Evolutionary conservation across 2,329 filamentous ascomycete species (phyloP).

Genomic region (Aspergillus sp.): DNA sequence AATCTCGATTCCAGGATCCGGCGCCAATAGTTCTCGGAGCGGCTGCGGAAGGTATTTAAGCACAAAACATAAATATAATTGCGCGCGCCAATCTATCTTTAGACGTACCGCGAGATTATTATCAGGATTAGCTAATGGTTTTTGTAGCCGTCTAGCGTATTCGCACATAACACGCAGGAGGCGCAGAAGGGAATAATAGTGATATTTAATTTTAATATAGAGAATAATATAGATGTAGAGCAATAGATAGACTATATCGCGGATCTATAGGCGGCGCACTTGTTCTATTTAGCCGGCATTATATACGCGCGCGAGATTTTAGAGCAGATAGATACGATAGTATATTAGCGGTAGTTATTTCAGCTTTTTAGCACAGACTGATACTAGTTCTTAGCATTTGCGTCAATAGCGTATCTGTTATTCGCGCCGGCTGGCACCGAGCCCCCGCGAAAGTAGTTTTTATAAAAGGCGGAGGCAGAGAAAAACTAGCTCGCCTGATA

Average conservation of each 20-base stretch:
- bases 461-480: neutral
- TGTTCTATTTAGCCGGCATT: neutral
- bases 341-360: neutral
- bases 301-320: neutral
- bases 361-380: neutral
- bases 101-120: conserved; percentile 3
- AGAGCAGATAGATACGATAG: neutral
- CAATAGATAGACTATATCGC: conserved; percentile 6
- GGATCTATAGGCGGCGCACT: conserved; percentile 1
- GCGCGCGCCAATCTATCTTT: too few relatives aligned
- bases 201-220: neutral
- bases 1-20: too few relatives aligned
- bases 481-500: neutral
- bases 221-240: neutral
- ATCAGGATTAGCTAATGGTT: conserved; percentile 12
- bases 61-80: too few relatives aligned
- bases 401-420: neutral
- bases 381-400: neutral
- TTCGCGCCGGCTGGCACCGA: neutral
- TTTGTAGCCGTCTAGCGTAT: conserved; percentile 3
- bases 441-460: neutral
- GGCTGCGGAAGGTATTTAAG: too few relatives aligned
- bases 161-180: conserved; percentile 2
- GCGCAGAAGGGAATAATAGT: neutral
- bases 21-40: too few relatives aligned